A percentile compares a stretch with the other conserved stretches of the same genome.
Evolutionary conservation across 495 filamentous ascomycete species (phyloP).

Genomic region (Neurospora sp.): DNA sequence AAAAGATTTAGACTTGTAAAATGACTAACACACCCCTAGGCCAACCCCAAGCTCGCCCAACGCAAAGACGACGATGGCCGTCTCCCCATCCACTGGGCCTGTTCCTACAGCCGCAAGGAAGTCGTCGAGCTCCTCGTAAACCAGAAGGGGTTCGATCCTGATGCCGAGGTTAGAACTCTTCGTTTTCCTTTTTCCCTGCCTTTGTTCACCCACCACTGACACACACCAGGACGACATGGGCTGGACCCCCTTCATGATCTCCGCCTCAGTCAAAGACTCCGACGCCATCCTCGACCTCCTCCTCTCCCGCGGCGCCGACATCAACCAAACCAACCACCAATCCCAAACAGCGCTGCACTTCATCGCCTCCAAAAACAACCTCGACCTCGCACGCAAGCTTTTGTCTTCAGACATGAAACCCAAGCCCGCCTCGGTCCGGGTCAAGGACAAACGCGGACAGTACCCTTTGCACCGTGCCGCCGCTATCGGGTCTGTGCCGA

Average conservation of each 20-base stretch:
- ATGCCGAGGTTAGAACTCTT: conserved; percentile 44
- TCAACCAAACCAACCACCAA: conserved; percentile 39
- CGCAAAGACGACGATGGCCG: conserved; percentile 81
- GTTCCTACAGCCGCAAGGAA: conserved; percentile 67
- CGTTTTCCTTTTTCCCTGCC: too few relatives aligned
- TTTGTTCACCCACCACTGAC: too few relatives aligned
- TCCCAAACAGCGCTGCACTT: conserved; percentile 80
- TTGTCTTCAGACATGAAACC: conserved; percentile 48
- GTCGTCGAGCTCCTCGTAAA: conserved; percentile 64
- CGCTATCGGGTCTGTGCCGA: conserved; percentile 76
- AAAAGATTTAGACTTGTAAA: too few relatives aligned
- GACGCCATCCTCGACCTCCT: conserved; percentile 65
- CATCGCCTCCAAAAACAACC: conserved; percentile 75
- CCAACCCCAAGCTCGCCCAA: conserved; percentile 67
- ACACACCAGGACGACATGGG: conserved; percentile 59
- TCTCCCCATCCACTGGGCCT: conserved; percentile 91
- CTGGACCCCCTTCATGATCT: conserved; percentile 95
- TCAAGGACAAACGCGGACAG: conserved; percentile 79
- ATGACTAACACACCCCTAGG: conserved; percentile 34
- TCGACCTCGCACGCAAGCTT: conserved; percentile 70
- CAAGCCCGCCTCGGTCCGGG: conserved; percentile 58
- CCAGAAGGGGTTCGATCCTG: conserved; percentile 70
- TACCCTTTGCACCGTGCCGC: conserved; percentile 85
- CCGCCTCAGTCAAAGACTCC: conserved; percentile 63
- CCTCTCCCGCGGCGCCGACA: conserved; percentile 71